phyloP scores from a whole-genome alignment of 345 rosid species.

The Sonneratia alba region DNA sequence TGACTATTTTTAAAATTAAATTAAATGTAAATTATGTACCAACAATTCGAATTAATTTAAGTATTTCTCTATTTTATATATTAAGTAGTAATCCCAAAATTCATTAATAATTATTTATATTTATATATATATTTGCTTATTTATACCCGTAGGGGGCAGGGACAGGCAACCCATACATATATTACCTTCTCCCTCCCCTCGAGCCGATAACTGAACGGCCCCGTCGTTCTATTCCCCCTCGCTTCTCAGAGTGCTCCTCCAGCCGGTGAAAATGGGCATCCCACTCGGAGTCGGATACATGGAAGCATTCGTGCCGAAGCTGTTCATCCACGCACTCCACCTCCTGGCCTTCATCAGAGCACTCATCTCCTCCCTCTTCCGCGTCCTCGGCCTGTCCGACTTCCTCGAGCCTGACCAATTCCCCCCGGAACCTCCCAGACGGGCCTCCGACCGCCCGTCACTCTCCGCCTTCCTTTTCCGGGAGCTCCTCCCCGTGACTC shows the following conservation, averaged over 20 bases:
- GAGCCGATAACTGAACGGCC: too few relatives aligned
- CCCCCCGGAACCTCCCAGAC: constrained; percentile 25
- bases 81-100: too few relatives aligned
- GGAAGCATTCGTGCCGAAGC: constrained; percentile 64
- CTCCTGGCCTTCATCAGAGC: constrained; percentile 52
- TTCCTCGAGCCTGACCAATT: constrained; percentile 55
- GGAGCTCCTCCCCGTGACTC: constrained; percentile 64
- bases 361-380: constrained; percentile 43
- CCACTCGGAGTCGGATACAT: constrained; percentile 57
- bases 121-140: too few relatives aligned
- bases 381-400: constrained; percentile 58
- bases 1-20: too few relatives aligned
- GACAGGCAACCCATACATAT: too few relatives aligned
- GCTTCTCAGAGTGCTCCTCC: background rate
- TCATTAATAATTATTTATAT: too few relatives aligned
- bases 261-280: constrained; percentile 49
- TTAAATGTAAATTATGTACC: too few relatives aligned
- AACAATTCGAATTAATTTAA: too few relatives aligned
- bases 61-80: too few relatives aligned
- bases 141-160: too few relatives aligned
- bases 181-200: too few relatives aligned
- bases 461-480: constrained; percentile 66
- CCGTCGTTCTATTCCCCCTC: too few relatives aligned
- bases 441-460: constrained; percentile 26
- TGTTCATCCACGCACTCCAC: constrained; percentile 59